phyloP scores from a whole-genome alignment of 768 basidiomycete genomes.

The Podaxis pistillaris region DNA sequence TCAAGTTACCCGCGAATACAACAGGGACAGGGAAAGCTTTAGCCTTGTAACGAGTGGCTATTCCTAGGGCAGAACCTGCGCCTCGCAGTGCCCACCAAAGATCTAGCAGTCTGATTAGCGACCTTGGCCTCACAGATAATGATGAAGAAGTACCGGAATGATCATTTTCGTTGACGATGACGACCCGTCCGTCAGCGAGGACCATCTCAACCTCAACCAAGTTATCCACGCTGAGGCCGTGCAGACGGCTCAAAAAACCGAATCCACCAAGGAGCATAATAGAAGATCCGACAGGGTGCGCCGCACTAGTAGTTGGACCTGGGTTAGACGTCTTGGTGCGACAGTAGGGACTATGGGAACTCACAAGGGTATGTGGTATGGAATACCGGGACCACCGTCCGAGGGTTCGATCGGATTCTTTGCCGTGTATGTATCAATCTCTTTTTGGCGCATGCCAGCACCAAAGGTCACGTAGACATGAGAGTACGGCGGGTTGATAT shows the following conservation, averaged over 20 bases:
- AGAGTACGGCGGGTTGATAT: conserved; percentile 59
- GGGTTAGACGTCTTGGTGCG: neutral
- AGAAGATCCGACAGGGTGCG: conserved; percentile 77
- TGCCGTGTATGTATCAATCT: conserved; percentile 76
- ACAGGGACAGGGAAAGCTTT: conserved; percentile 87
- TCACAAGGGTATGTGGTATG: conserved; percentile 81
- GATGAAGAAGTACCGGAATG: conserved; percentile 51
- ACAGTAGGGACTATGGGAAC: conserved; percentile 24
- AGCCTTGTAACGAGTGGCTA: conserved; percentile 88
- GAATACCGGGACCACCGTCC: conserved; percentile 47
- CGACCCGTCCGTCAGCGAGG: conserved; percentile 83
- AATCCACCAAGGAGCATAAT: conserved; percentile 88
- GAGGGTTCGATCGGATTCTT: conserved; percentile 57
- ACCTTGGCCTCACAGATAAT: neutral
- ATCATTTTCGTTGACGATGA: conserved; percentile 70
- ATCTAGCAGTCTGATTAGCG: conserved; percentile 39
- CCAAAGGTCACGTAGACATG: conserved; percentile 86
- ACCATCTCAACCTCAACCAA: conserved; percentile 92
- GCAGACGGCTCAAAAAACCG: conserved; percentile 79
- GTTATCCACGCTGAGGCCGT: conserved; percentile 87
- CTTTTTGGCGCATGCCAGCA: conserved; percentile 81
- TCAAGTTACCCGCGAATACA: conserved; percentile 89
- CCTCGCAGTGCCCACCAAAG: conserved; percentile 89
- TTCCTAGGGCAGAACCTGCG: conserved; percentile 78
- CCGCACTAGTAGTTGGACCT: conserved; percentile 45